Conservation (phyloP, 1,284 basidiomycete species). For the Boletus sp. region DNA sequence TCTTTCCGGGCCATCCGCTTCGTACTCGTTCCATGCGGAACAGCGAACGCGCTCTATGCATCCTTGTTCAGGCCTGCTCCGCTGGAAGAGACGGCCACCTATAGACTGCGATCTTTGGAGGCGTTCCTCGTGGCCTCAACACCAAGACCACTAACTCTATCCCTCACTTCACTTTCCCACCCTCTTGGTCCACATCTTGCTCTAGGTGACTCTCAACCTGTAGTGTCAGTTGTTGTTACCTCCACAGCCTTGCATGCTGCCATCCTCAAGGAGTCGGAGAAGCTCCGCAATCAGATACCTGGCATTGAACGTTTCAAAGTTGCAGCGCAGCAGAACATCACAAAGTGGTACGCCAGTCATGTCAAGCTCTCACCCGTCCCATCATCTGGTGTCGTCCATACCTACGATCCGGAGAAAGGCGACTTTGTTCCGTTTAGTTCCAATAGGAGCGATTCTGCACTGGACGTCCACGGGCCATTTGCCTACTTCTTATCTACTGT, state of each 20-base stretch:
- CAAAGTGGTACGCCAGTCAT: constrained; percentile 66
- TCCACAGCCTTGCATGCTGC: constrained; percentile 86
- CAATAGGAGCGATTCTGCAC: constrained; percentile 32
- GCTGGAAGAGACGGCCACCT: constrained; percentile 30
- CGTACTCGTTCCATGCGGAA: constrained; percentile 75
- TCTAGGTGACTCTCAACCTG: constrained; percentile 17
- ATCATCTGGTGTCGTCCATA: constrained; percentile 42
- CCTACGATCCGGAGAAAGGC: constrained; percentile 54
- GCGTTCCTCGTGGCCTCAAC: constrained; percentile 39
- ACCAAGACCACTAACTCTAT: constrained; percentile 54
- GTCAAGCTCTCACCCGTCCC: constrained; percentile 51
- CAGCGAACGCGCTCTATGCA: constrained; percentile 90
- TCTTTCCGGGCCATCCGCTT: constrained; percentile 35
- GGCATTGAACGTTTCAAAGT: constrained; percentile 84
- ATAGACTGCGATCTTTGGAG: constrained; percentile 54
- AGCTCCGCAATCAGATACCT: constrained; percentile 63
- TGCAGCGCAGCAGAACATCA: constrained; percentile 74
- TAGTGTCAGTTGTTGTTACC: constrained; percentile 59
- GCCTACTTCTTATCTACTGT: constrained; percentile 80
- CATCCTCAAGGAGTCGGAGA: constrained; percentile 80
- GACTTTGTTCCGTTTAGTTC: constrained; percentile 48
- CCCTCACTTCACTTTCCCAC: constrained; percentile 47
- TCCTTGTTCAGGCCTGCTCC: constrained; percentile 49
- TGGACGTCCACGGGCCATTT: constrained; percentile 74
- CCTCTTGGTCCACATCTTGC: constrained; percentile 25